phyloP scores from a whole-genome alignment of 495 filamentous ascomycete genomes.

The Tuber umbilicatum region DNA sequence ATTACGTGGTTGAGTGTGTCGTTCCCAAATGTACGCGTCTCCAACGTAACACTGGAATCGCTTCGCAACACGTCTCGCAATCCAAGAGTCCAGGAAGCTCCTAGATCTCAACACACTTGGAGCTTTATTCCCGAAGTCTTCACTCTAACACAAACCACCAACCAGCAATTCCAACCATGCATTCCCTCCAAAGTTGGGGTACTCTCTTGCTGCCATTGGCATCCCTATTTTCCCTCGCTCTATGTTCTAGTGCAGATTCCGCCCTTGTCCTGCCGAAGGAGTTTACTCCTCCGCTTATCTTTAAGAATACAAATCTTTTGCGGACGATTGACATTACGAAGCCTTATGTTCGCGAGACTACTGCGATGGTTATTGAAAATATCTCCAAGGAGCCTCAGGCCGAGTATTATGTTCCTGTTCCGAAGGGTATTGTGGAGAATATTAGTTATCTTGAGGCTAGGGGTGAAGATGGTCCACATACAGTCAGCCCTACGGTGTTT shows the following conservation, averaged over 20 bases:
- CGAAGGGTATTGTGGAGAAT: slow-evolving; percentile 60
- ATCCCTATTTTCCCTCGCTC: slow-evolving; percentile 14
- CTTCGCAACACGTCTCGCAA: slow-evolving; percentile 3
- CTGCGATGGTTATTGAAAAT: slow-evolving; percentile 95
- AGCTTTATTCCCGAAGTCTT: neutral
- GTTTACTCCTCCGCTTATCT: slow-evolving; percentile 83
- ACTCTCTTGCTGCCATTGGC: slow-evolving; percentile 25
- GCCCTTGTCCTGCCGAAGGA: slow-evolving; percentile 53
- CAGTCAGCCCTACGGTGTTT: slow-evolving; percentile 59
- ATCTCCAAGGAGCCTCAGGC: slow-evolving; percentile 62
- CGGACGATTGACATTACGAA: slow-evolving; percentile 89
- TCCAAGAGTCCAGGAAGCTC: neutral
- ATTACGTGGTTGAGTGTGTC: neutral
- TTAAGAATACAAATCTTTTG: slow-evolving; percentile 84
- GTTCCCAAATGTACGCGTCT: neutral
- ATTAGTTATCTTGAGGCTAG: slow-evolving; percentile 83
- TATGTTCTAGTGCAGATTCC: slow-evolving; percentile 8
- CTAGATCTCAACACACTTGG: neutral
- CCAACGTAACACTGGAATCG: neutral
- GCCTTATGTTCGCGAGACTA: slow-evolving; percentile 74
- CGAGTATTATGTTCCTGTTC: slow-evolving; percentile 86
- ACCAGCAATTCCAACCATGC: slow-evolving; percentile 15
- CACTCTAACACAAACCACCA: neutral
- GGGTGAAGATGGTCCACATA: slow-evolving; percentile 53
- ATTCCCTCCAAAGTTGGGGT: slow-evolving; percentile 31